Percentiles rank a stretch among this genome's conserved stretches.
Conservation (phyloP, 2,329 filamentous ascomycete genomes). For the Sclerotinia subarctica region DNA sequence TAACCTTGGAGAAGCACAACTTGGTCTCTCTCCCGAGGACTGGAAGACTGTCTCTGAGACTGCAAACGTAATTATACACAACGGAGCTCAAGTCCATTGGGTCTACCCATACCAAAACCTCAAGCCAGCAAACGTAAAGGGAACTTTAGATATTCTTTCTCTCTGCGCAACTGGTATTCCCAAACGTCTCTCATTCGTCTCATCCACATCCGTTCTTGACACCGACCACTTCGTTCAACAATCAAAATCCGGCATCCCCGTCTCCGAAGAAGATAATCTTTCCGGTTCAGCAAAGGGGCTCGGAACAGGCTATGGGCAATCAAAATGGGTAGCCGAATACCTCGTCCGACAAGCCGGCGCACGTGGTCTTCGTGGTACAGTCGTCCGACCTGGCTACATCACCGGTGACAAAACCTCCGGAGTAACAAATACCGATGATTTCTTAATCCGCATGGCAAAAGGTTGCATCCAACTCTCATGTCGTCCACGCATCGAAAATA, state of each 20-base stretch:
- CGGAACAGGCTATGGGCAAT: constrained; percentile 84
- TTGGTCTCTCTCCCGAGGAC: constrained; percentile 64
- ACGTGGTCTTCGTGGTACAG: constrained; percentile 69
- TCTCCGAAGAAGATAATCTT: constrained; percentile 76
- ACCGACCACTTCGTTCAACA: constrained; percentile 75
- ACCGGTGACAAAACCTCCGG: constrained; percentile 70
- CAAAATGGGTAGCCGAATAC: constrained; percentile 73
- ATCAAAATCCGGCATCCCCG: constrained; percentile 62
- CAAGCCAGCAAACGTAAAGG: constrained; percentile 72
- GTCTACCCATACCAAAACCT: constrained; percentile 72
- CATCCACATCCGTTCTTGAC: constrained; percentile 79
- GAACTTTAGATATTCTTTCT: constrained; percentile 70
- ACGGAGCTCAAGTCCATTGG: constrained; percentile 81
- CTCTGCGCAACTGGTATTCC: constrained; percentile 75
- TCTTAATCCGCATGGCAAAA: constrained; percentile 81
- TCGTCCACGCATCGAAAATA: constrained; percentile 77
- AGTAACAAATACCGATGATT: constrained; percentile 80
- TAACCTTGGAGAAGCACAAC: constrained; percentile 67
- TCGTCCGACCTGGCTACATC: constrained; percentile 84
- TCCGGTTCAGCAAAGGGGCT: constrained; percentile 72
- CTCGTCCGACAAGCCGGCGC: constrained; percentile 75
- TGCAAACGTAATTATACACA: constrained; percentile 76
- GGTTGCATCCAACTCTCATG: constrained; percentile 76
- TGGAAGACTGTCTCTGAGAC: constrained; percentile 65
- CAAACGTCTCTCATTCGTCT: constrained; percentile 79